These are phyloP conservation scores for Rhytidiadelphus loreus DNA, from an alignment of 225 moss, liverwort and hornwort species.

Conservation along the genomic window DNA sequence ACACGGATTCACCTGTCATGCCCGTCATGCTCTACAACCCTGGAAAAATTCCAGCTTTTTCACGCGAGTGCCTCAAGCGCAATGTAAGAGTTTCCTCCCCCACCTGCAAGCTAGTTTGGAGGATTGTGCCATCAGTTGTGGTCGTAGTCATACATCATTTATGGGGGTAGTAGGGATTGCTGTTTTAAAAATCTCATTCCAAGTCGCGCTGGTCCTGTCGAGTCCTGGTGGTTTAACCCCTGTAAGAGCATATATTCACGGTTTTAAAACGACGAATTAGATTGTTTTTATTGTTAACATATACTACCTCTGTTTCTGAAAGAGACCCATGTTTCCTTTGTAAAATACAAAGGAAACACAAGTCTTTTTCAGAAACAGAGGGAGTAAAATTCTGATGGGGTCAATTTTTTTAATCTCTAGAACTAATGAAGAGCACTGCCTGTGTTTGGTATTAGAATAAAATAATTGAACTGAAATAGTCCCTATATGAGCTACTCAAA, in stretches of 20 bases:
- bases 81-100: slow-evolving; percentile 43
- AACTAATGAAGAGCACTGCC: background rate
- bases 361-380: too few relatives aligned
- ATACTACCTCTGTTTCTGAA: too few relatives aligned
- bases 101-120: background rate
- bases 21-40: slow-evolving; percentile 97
- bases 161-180: background rate
- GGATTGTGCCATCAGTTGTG: background rate
- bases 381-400: too few relatives aligned
- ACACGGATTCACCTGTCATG: slow-evolving; percentile 93
- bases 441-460: background rate
- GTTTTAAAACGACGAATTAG: background rate
- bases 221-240: background rate
- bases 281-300: background rate
- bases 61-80: slow-evolving; percentile 89
- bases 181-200: background rate
- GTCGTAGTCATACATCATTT: background rate
- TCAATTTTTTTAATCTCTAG: background rate
- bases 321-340: too few relatives aligned
- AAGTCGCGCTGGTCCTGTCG: background rate
- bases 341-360: too few relatives aligned
- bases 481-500: background rate
- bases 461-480: background rate
- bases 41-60: slow-evolving; percentile 95
- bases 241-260: too few relatives aligned